Conservation (phyloP, 169 alveolate genomes). For the Plasmodium berghei region DNA sequence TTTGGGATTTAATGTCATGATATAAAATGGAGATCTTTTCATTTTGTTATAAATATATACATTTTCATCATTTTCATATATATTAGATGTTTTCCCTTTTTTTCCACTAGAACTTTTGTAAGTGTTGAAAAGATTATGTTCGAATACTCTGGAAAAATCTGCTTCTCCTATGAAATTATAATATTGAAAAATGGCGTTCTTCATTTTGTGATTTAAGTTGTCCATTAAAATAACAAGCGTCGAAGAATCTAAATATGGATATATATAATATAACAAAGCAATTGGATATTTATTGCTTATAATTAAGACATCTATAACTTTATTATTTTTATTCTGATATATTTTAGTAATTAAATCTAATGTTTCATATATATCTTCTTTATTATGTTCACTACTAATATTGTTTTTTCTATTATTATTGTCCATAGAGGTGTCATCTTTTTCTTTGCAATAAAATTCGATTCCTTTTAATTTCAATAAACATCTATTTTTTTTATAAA, state of each 20-base stretch:
- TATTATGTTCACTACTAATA: neutral
- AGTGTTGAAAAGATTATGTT: slow-evolving; percentile 6
- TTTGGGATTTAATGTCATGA: slow-evolving; percentile 39
- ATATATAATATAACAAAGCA: slow-evolving; percentile 44
- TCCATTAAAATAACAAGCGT: slow-evolving; percentile 64
- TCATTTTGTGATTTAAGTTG: slow-evolving; percentile 61
- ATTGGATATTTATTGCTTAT: slow-evolving; percentile 57
- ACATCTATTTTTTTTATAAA: slow-evolving; percentile 48
- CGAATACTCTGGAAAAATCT: slow-evolving; percentile 46
- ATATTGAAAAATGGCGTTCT: slow-evolving; percentile 59
- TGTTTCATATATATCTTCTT: slow-evolving; percentile 36
- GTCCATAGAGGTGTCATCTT: neutral
- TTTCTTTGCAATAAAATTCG: slow-evolving; percentile 36
- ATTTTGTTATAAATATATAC: slow-evolving; percentile 44
- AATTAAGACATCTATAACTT: slow-evolving; percentile 48
- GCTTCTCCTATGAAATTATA: slow-evolving; percentile 72
- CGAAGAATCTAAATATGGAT: slow-evolving; percentile 64
- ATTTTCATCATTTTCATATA: slow-evolving; percentile 18
- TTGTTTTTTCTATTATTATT: neutral
- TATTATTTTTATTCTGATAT: slow-evolving; percentile 49
- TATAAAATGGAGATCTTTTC: slow-evolving; percentile 62
- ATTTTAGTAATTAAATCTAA: slow-evolving; percentile 52
- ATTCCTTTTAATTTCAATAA: slow-evolving; percentile 26
- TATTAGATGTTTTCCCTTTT: neutral
- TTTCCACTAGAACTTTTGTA: neutral